These are phyloP conservation scores for Leishmania mexicana DNA, from an alignment of 208 protist genomes.

Conservation along the genomic window DNA sequence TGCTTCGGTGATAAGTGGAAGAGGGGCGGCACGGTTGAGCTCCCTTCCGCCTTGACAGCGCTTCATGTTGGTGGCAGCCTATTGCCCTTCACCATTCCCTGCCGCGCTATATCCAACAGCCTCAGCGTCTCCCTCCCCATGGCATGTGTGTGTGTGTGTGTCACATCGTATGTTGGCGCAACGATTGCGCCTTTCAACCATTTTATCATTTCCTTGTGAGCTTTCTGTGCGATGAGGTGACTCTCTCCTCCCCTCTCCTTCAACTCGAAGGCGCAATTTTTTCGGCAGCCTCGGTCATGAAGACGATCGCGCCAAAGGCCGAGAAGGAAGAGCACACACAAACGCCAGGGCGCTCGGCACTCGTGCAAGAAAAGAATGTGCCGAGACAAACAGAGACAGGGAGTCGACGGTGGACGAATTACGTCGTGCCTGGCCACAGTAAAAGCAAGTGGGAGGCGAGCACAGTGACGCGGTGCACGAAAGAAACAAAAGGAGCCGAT, in stretches of 20 bases:
- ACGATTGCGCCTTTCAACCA: no score
- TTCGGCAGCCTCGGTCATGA: neutral
- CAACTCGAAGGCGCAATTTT: neutral
- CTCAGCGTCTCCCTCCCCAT: neutral
- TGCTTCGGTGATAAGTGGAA: neutral
- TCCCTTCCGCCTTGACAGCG: neutral
- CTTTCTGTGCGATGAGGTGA: neutral
- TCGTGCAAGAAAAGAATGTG: neutral
- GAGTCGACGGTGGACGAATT: neutral
- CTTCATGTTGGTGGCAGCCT: neutral
- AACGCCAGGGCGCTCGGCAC: neutral
- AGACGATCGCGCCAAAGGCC: neutral
- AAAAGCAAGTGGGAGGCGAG: neutral
- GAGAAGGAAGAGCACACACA: neutral
- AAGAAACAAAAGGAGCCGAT: neutral
- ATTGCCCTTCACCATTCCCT: neutral
- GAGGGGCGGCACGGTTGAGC: neutral
- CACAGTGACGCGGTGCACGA: neutral
- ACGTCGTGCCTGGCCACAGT: neutral
- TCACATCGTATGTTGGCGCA: no score
- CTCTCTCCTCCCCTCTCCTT: neutral
- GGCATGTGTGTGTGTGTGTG: no score
- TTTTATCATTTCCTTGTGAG: neutral
- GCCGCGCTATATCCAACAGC: neutral
- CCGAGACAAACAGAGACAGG: neutral